These are phyloP conservation scores for Daldinia decipiens DNA, from an alignment of 495 filamentous ascomycete species.

Conservation along the genomic window DNA sequence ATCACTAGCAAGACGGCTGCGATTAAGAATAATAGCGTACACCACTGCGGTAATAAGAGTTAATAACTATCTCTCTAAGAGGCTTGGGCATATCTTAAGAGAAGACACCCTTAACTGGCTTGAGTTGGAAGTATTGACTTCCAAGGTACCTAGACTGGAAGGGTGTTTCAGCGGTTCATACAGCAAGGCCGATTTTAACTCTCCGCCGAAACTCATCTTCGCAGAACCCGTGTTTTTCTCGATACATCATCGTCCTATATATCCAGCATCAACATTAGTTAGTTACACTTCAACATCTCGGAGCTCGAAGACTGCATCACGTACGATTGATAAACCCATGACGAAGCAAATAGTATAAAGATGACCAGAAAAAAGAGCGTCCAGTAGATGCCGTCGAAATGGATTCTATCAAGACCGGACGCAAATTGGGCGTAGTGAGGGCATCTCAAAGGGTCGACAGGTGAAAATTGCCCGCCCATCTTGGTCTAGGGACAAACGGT, in stretches of 20 bases:
- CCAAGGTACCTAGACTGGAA: too few species aligned
- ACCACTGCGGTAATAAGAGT: slow-evolving; percentile 24
- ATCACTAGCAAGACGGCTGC: slow-evolving; percentile 52
- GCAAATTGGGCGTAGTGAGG: slow-evolving; percentile 59
- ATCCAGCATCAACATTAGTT: slow-evolving; percentile 2
- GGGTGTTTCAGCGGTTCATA: background rate
- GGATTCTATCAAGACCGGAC: slow-evolving; percentile 48
- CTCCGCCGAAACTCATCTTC: slow-evolving; percentile 35
- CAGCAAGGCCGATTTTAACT: slow-evolving; percentile 32
- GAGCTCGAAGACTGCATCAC: slow-evolving; percentile 21
- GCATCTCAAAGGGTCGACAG: slow-evolving; percentile 50
- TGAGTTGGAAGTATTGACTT: too few species aligned
- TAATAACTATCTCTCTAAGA: background rate
- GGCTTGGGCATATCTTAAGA: slow-evolving; percentile 1
- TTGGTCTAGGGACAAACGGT: background rate
- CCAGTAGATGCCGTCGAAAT: slow-evolving; percentile 62
- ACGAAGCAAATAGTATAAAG: slow-evolving; percentile 51
- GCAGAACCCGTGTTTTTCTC: slow-evolving; percentile 20
- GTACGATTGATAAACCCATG: slow-evolving; percentile 56
- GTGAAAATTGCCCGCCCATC: slow-evolving; percentile 53
- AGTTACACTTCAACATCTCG: background rate
- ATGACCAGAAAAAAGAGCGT: slow-evolving; percentile 55
- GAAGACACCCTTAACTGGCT: too few species aligned
- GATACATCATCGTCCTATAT: slow-evolving; percentile 35
- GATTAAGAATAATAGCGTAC: slow-evolving; percentile 49